phyloP scores from a whole-genome alignment of 2,329 filamentous ascomycete species.

The Aspergillus pseudoviridinutans region DNA sequence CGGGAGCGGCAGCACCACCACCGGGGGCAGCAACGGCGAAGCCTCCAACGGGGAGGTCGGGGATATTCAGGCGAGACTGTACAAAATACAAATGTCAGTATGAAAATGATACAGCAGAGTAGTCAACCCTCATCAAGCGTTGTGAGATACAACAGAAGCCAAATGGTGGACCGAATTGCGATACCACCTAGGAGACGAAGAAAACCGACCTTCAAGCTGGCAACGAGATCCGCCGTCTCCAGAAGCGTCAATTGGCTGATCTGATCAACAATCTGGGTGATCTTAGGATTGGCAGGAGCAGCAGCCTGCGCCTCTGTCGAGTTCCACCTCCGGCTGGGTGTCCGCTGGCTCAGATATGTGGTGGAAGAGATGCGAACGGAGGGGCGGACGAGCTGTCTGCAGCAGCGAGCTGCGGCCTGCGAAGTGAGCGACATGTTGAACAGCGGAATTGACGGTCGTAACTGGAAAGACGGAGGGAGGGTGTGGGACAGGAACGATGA shows the following conservation, averaged over 20 bases:
- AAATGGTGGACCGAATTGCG: neutral
- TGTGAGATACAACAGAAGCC: neutral
- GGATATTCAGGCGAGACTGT: constrained; percentile 92
- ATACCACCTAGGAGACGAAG: constrained; percentile 1
- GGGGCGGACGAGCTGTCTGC: constrained; percentile 40
- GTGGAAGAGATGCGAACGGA: constrained; percentile 39
- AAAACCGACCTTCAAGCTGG: constrained; percentile 77
- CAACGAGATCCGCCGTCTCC: constrained; percentile 94
- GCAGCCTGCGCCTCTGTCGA: constrained; percentile 65
- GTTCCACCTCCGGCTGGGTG: constrained; percentile 71
- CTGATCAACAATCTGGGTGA: constrained; percentile 90
- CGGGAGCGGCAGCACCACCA: constrained; percentile 58
- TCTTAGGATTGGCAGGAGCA: constrained; percentile 75
- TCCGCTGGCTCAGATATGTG: constrained; percentile 38
- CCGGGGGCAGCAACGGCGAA: constrained; percentile 69
- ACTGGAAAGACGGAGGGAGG: constrained; percentile 11
- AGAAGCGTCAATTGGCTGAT: constrained; percentile 97
- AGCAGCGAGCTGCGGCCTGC: constrained; percentile 40
- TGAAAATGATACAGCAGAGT: neutral
- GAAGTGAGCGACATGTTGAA: constrained; percentile 39
- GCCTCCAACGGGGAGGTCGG: constrained; percentile 90
- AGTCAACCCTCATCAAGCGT: neutral
- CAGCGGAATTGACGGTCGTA: constrained; percentile 8
- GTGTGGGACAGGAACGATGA: constrained; percentile 6
- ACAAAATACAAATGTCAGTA: constrained; percentile 4